These are phyloP conservation scores for Clitoria ternatea DNA, from an alignment of 306 rosid species.

Conservation along the genomic window DNA sequence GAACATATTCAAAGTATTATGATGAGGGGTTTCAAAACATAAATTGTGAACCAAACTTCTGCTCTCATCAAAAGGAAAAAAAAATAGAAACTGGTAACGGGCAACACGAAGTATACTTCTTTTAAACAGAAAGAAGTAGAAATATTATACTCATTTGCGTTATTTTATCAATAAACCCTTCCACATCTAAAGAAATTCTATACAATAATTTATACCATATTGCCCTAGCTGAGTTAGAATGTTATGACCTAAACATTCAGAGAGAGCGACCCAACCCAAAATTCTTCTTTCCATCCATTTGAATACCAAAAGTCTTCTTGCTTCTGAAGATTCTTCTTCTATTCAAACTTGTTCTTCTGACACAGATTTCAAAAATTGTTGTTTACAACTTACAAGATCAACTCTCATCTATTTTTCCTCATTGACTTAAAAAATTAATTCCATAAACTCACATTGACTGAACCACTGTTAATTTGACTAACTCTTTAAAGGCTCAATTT, in stretches of 20 bases:
- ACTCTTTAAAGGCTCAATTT: neutral
- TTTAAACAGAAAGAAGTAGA: neutral
- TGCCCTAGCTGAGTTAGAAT: neutral
- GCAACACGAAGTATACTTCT: neutral
- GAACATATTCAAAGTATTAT: neutral
- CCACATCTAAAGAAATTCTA: neutral
- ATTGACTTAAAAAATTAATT: neutral
- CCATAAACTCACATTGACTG: neutral
- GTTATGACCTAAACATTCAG: constrained; percentile 2
- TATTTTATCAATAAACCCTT: constrained; percentile 8
- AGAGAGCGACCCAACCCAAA: too few species aligned
- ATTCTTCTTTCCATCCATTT: neutral
- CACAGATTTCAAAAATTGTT: neutral
- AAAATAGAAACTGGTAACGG: neutral
- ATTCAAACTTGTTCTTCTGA: neutral
- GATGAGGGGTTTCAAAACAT: neutral
- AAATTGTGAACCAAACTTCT: neutral
- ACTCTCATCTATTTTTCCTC: neutral
- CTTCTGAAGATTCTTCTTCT: neutral
- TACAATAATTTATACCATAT: neutral
- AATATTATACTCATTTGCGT: neutral
- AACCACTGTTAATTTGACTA: neutral
- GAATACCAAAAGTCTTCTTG: neutral
- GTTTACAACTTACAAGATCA: neutral
- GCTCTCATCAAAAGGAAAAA: neutral